phyloP scores from a whole-genome alignment of 2,329 filamentous ascomycete genomes.

The Colletotrichum tamarilloi region DNA sequence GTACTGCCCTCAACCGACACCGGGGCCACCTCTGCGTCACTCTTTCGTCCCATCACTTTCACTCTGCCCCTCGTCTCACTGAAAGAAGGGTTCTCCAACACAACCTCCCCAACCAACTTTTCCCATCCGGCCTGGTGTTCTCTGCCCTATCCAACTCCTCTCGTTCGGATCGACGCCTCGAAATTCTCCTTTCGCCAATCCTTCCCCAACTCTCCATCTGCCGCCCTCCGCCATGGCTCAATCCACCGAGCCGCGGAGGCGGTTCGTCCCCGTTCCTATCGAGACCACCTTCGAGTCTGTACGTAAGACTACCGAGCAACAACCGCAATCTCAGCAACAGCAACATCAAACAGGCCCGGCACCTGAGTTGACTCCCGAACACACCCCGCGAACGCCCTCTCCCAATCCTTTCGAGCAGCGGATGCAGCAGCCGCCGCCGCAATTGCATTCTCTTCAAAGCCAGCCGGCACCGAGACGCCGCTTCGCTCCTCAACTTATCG shows the following conservation, averaged over 20 bases:
- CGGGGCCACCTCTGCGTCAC: slow-evolving; percentile 12
- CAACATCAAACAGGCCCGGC: slow-evolving; percentile 56
- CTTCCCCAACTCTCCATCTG: neutral
- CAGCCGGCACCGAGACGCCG: slow-evolving; percentile 46
- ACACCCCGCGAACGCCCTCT: slow-evolving; percentile 62
- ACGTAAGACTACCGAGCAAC: slow-evolving; percentile 47
- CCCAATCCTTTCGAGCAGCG: slow-evolving; percentile 44
- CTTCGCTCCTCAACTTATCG: slow-evolving; percentile 85
- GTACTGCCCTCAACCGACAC: neutral
- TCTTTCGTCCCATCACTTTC: slow-evolving; percentile 24
- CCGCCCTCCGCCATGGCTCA: slow-evolving; percentile 48
- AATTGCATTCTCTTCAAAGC: slow-evolving; percentile 58
- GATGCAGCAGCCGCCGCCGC: slow-evolving; percentile 44
- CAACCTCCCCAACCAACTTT: neutral
- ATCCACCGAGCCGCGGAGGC: slow-evolving; percentile 59
- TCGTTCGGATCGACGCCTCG: slow-evolving; percentile 14
- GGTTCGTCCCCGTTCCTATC: slow-evolving; percentile 76
- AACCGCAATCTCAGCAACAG: slow-evolving; percentile 32
- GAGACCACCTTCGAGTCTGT: slow-evolving; percentile 76
- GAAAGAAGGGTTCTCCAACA: slow-evolving; percentile 24
- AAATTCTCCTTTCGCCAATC: neutral
- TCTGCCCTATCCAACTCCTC: slow-evolving; percentile 8
- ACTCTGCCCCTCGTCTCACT: slow-evolving; percentile 10
- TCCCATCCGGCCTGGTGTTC: neutral
- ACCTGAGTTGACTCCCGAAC: slow-evolving; percentile 67